Conservation (phyloP, 2,329 filamentous ascomycete species). For the Cladosporium velox region DNA sequence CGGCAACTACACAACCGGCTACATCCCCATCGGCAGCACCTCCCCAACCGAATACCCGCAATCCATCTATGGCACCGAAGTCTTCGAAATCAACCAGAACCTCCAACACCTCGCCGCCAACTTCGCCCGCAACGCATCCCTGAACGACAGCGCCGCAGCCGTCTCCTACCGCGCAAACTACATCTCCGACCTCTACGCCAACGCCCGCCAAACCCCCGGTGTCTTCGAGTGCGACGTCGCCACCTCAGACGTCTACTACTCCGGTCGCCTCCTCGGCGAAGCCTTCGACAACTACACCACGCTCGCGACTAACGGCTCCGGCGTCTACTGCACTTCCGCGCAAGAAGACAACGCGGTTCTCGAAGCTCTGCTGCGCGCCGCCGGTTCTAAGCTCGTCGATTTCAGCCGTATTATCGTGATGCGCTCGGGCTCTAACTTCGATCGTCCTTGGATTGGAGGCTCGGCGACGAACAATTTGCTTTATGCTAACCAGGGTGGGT, state of each 20-base stretch:
- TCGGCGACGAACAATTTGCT: conserved; percentile 62
- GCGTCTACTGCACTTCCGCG: conserved; percentile 68
- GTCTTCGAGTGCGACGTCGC: conserved; percentile 67
- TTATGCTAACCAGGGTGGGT: conserved; percentile 63
- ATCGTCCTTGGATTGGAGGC: conserved; percentile 63
- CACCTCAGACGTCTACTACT: conserved; percentile 73
- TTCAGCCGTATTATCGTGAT: conserved; percentile 68
- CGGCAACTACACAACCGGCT: conserved; percentile 65
- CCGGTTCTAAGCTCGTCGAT: conserved; percentile 60
- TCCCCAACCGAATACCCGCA: conserved; percentile 49
- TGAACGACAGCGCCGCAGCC: conserved; percentile 42
- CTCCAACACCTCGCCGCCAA: conserved; percentile 39
- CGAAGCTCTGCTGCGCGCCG: conserved; percentile 63
- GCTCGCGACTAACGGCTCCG: conserved; percentile 67
- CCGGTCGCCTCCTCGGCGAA: conserved; percentile 60
- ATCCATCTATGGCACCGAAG: conserved; percentile 45
- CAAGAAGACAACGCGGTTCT: conserved; percentile 73
- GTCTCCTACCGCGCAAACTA: conserved; percentile 43
- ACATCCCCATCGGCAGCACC: conserved; percentile 64
- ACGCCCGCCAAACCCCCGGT: conserved; percentile 51
- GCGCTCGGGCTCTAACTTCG: conserved; percentile 70
- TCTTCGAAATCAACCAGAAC: conserved; percentile 45
- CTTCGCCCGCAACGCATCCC: conserved; percentile 38
- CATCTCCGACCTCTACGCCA: conserved; percentile 39
- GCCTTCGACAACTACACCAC: conserved; percentile 66